A percentile compares a stretch with the other conserved stretches of the same genome.
Conservation (phyloP, 805 yeast species). For the Blastobotrys mokoenaii region DNA sequence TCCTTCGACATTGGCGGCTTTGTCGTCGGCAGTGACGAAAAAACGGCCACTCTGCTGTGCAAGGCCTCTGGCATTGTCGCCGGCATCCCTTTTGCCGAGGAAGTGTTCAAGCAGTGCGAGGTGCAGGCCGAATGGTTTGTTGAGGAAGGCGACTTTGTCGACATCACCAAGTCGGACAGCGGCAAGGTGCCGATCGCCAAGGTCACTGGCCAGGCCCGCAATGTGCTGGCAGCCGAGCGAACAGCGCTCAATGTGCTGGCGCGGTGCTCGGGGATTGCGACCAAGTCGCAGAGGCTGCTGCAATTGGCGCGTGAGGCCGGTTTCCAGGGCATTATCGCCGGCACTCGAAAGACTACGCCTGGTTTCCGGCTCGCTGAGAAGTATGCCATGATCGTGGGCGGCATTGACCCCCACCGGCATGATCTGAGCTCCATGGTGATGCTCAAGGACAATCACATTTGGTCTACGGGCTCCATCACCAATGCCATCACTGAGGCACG, state of each 20-base stretch:
- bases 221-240: constrained; percentile 76
- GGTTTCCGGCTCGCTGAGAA: constrained; percentile 84
- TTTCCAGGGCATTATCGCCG: constrained; percentile 80
- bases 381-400: constrained; percentile 92
- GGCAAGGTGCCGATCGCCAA: constrained; percentile 68
- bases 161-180: constrained; percentile 35
- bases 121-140: constrained; percentile 64
- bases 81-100: constrained; percentile 85
- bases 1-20: constrained; percentile 91
- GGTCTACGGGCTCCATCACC: constrained; percentile 89
- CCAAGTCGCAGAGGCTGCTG: constrained; percentile 53
- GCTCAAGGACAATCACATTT: constrained; percentile 90
- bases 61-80: constrained; percentile 72
- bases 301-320: constrained; percentile 58
- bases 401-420: constrained; percentile 86
- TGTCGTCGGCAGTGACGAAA: constrained; percentile 74
- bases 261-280: constrained; percentile 82
- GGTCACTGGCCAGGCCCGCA: constrained; percentile 72
- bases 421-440: constrained; percentile 91
- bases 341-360: constrained; percentile 96
- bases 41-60: constrained; percentile 72
- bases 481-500: constrained; percentile 72
- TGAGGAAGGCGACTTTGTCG: constrained; percentile 57
- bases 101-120: constrained; percentile 71
- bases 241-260: constrained; percentile 76